Percentiles rank a stretch among this genome's conserved stretches.
Conservation (phyloP, 2,329 filamentous ascomycete genomes). For the Cadophora malorum region DNA sequence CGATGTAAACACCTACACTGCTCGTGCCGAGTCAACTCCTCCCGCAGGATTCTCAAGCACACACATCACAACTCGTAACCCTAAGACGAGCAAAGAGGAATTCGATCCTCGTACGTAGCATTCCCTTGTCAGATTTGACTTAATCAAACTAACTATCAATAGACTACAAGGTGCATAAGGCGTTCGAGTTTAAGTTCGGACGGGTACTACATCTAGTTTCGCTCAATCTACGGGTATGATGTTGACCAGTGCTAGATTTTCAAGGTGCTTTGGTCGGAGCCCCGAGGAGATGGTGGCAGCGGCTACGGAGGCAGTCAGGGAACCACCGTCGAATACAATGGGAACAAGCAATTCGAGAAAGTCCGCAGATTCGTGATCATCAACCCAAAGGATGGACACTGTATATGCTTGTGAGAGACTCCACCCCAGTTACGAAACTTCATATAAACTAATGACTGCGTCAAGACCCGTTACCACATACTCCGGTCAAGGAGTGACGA, state of each 20-base stretch:
- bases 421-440: no score
- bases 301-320: not conserved
- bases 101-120: conserved; percentile 30
- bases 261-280: conserved; percentile 30
- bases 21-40: no score
- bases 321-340: not conserved
- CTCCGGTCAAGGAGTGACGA: conserved; percentile 20
- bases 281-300: not conserved
- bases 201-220: conserved; percentile 22
- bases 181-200: conserved; percentile 23
- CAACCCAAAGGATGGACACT: conserved; percentile 22
- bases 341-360: conserved; percentile 9
- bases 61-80: no score
- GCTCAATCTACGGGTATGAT: no score
- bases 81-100: conserved; percentile 8
- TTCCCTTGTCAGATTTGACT: no score
- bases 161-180: conserved; percentile 28
- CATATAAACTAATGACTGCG: no score
- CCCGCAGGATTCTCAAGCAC: no score
- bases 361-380: conserved; percentile 37
- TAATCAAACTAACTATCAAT: no score
- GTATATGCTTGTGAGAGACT: conserved; percentile 37
- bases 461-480: no score
- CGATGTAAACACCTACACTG: no score
- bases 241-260: conserved; percentile 18